Conservation (phyloP, 2,329 filamentous ascomycete species). For the Beauveria sp. region DNA sequence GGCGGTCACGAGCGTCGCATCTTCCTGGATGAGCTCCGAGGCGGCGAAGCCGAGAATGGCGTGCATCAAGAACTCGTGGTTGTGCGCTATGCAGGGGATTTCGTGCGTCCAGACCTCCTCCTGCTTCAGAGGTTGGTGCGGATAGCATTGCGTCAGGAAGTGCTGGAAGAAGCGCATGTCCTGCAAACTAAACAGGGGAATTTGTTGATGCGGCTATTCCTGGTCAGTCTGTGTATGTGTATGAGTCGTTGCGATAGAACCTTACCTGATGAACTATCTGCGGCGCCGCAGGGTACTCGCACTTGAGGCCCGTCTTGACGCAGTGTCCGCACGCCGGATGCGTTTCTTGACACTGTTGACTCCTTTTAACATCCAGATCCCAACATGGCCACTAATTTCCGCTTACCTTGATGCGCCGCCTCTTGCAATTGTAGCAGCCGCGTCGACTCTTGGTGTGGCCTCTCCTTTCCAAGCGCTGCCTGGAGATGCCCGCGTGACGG, state of each 20-base stretch:
- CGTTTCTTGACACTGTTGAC: constrained; percentile 54
- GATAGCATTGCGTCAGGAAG: constrained; percentile 54
- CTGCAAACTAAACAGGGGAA: constrained; percentile 51
- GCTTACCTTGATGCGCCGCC: constrained; percentile 53
- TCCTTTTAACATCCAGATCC: constrained; percentile 13
- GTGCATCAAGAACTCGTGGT: constrained; percentile 62
- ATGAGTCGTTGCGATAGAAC: background rate
- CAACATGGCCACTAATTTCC: background rate
- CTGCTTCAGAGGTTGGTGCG: constrained; percentile 56
- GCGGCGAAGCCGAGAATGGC: constrained; percentile 61
- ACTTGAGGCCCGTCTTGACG: constrained; percentile 51
- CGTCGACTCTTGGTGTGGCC: constrained; percentile 59
- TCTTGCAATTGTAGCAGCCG: constrained; percentile 62
- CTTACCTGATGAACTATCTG: constrained; percentile 43
- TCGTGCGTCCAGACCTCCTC: constrained; percentile 60
- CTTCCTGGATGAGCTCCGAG: constrained; percentile 50
- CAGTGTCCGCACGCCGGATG: constrained; percentile 57
- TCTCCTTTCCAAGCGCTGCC: constrained; percentile 42
- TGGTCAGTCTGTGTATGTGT: constrained; percentile 3
- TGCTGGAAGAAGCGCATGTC: constrained; percentile 66
- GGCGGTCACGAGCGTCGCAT: constrained; percentile 43
- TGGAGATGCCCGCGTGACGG: constrained; percentile 19
- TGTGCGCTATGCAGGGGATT: constrained; percentile 59
- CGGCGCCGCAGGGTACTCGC: constrained; percentile 50
- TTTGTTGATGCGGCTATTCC: constrained; percentile 44